Conservation (phyloP, 2,329 filamentous ascomycete species). For the Allantophomopsis lycopodina region DNA sequence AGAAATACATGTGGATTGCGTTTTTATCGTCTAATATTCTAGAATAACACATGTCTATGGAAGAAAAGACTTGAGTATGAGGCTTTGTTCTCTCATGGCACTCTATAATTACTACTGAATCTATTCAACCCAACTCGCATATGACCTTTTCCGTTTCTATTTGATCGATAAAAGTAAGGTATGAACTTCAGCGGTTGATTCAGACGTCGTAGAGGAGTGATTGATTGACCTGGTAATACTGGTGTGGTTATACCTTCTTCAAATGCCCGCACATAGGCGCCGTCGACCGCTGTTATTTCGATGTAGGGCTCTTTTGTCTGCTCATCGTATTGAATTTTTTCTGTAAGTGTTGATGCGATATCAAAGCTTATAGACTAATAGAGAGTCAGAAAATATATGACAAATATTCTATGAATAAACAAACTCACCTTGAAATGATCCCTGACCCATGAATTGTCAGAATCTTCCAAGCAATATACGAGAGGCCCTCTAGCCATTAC, state of each 20-base stretch:
- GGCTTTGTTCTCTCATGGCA: too few relatives aligned
- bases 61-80: too few relatives aligned
- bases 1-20: too few relatives aligned
- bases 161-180: constrained; percentile 38
- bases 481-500: constrained; percentile 41
- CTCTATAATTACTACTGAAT: too few relatives aligned
- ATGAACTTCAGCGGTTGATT: constrained; percentile 21
- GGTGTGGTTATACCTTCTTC: too few relatives aligned
- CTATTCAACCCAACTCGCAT: constrained; percentile 30
- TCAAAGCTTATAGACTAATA: neutral
- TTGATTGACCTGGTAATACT: too few relatives aligned
- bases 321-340: neutral
- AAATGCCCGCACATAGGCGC: neutral
- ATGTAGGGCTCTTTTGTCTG: constrained; percentile 2
- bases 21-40: too few relatives aligned
- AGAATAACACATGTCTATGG: too few relatives aligned
- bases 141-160: constrained; percentile 34
- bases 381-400: neutral
- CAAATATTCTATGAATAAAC: neutral
- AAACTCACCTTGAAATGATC: constrained; percentile 34
- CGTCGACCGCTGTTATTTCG: constrained; percentile 3
- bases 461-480: constrained; percentile 46
- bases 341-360: neutral
- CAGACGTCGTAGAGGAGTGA: too few relatives aligned
- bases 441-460: constrained; percentile 38